Evolutionary conservation across 1,284 basidiomycete genomes (phyloP).

Genomic region (Neotropicomus parvogracilis): DNA sequence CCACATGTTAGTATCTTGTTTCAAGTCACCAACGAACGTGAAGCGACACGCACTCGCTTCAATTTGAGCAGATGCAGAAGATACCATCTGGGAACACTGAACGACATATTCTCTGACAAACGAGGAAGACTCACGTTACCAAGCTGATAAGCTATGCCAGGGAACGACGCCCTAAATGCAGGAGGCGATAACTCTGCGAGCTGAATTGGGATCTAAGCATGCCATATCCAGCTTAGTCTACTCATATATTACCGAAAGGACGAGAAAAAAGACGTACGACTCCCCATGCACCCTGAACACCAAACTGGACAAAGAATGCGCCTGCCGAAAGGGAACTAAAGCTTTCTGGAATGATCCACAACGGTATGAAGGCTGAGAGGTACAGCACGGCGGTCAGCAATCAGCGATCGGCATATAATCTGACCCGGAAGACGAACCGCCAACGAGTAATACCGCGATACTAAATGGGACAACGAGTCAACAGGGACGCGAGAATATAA

Average conservation of each 20-base stretch:
- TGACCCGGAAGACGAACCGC: conserved; percentile 21
- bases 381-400: background rate
- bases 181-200: conserved; percentile 87
- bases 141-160: conserved; percentile 87
- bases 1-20: background rate
- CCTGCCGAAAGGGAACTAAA: conserved; percentile 70
- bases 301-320: conserved; percentile 83
- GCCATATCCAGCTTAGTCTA: background rate
- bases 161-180: conserved; percentile 91
- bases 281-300: conserved; percentile 83
- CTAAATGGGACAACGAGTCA: conserved; percentile 29
- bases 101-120: background rate
- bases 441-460: conserved; percentile 55
- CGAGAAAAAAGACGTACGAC: conserved; percentile 46
- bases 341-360: conserved; percentile 78
- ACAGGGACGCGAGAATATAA: background rate
- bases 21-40: too few relatives aligned
- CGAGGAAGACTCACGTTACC: conserved; percentile 50
- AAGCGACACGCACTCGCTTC: conserved; percentile 69
- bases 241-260: conserved; percentile 5
- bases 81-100: conserved; percentile 62
- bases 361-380: conserved; percentile 61
- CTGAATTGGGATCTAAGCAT: conserved; percentile 72
- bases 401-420: background rate
- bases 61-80: conserved; percentile 85